Conservation (phyloP, 768 basidiomycete genomes). For the Coprinellus aureogranulatus region DNA sequence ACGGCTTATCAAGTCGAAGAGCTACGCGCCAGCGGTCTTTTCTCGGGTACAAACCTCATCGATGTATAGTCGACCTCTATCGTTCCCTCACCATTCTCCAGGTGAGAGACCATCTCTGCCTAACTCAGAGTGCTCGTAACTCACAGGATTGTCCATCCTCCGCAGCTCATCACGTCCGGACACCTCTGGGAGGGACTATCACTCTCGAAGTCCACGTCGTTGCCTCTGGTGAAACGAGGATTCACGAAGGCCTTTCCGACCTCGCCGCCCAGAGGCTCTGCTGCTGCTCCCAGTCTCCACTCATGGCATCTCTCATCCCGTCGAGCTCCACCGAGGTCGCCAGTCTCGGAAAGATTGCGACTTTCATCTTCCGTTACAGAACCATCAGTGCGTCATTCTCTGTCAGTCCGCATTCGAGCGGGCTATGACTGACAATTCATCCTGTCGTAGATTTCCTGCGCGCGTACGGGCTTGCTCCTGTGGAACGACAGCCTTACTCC, state of each 20-base stretch:
- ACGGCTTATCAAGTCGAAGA: conserved; percentile 27
- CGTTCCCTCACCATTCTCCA: conserved; percentile 17
- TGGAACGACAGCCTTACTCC: neutral
- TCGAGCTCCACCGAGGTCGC: conserved; percentile 31
- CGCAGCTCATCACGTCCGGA: conserved; percentile 19
- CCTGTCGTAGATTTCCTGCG: neutral
- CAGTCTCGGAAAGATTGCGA: conserved; percentile 29
- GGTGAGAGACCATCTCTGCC: neutral
- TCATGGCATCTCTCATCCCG: conserved; percentile 27
- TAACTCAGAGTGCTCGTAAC: conserved; percentile 18
- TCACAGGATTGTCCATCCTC: neutral
- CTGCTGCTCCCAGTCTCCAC: conserved; percentile 21
- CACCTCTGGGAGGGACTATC: conserved; percentile 27
- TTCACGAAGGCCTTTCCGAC: conserved; percentile 28
- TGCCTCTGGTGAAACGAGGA: conserved; percentile 25
- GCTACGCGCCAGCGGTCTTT: conserved; percentile 29
- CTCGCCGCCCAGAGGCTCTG: conserved; percentile 19
- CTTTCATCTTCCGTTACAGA: conserved; percentile 30
- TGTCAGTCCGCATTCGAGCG: neutral
- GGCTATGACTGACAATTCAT: no score
- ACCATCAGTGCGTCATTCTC: conserved; percentile 20
- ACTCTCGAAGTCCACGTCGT: conserved; percentile 29
- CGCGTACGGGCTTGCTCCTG: conserved; percentile 1
- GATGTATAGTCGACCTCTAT: conserved; percentile 25
- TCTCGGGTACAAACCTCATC: conserved; percentile 30